A percentile compares a stretch with the other conserved stretches of the same genome.
Evolutionary conservation across 139 green algal species (phyloP).

Genomic region (Micractinium conductrix): DNA sequence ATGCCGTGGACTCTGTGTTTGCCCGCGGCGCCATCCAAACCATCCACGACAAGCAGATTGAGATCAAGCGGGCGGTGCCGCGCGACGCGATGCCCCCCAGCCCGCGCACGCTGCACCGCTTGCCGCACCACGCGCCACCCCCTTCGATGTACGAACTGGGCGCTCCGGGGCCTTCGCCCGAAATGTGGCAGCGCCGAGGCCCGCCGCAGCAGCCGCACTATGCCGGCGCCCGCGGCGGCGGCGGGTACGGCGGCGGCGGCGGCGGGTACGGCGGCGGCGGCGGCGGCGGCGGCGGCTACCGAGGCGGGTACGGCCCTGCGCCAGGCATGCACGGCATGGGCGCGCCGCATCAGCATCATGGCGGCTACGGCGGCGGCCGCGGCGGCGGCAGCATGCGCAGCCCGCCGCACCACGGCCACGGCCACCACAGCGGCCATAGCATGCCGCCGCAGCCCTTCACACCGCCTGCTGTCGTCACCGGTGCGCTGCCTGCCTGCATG

Average conservation of each 20-base stretch:
- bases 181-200: background rate
- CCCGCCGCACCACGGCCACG: conserved; percentile 1
- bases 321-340: background rate
- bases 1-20: conserved; percentile 89
- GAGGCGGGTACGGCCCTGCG: background rate
- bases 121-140: background rate
- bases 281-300: conserved; percentile 17
- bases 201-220: conserved; percentile 12
- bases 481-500: background rate
- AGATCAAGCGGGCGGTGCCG: conserved; percentile 93
- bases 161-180: background rate
- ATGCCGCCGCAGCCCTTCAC: conserved; percentile 18
- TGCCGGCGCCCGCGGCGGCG: background rate
- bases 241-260: conserved; percentile 4
- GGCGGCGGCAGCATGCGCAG: conserved; percentile 16
- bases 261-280: conserved; percentile 5
- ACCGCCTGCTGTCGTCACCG: conserved; percentile 20
- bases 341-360: background rate
- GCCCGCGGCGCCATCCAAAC: conserved; percentile 84
- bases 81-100: conserved; percentile 81
- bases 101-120: conserved; percentile 19
- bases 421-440: background rate
- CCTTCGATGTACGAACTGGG: background rate
- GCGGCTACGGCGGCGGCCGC: background rate
- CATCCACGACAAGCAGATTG: conserved; percentile 94